Evolutionary conservation across 2,329 filamentous ascomycete genomes (phyloP), one percentile per base, ranked within the genome.

Genomic region (Tolypocladium inflatum): DNA sequence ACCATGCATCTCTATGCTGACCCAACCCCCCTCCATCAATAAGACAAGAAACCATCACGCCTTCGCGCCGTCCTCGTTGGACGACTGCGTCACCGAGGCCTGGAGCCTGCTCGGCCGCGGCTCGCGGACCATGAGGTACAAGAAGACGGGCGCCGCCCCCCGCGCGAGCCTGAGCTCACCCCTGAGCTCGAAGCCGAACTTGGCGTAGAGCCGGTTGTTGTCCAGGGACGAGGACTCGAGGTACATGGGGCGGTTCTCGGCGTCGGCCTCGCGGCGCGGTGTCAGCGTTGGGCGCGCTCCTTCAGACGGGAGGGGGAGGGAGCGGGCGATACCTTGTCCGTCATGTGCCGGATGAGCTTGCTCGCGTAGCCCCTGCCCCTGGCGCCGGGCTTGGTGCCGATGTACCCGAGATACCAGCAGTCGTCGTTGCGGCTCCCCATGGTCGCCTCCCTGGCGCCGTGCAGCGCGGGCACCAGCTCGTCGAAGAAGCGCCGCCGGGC

Each of bases 91-190:
- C 21, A 55, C 41, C 19, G 43, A 59, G 38, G 53, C 58, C 51
- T 54, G 56, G 23, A 59, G 62, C 57, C 69, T 67, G 57, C 64
- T 63, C 54, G 63, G 63, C 65, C 74, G 75, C 55, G 89, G 88
- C 77, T 91, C 87, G 60, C 89, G 80, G 56, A 93, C 86, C 90
- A 95, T 95, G 73, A 91, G 88, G 68, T 89, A 87, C 70, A 93
- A 75, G 59, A 78, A 78, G 55, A 92, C 80, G 35, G 86, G 82
- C 60, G 79, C 76, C 35, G 73, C 70, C 11, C 78, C 83, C 55
- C 85, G 76, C 66, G 79, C 75, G 65, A 92, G 75, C 67, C 80
- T 78, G 63, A 93, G 81, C 65, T 85, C 80, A 65, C 80, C 80
- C 67, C 79, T 80, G 63, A 81, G 71, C 68, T 85, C 80, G 70